phyloP scores from a whole-genome alignment of 768 basidiomycete genomes.

The Mycena alexandri region DNA sequence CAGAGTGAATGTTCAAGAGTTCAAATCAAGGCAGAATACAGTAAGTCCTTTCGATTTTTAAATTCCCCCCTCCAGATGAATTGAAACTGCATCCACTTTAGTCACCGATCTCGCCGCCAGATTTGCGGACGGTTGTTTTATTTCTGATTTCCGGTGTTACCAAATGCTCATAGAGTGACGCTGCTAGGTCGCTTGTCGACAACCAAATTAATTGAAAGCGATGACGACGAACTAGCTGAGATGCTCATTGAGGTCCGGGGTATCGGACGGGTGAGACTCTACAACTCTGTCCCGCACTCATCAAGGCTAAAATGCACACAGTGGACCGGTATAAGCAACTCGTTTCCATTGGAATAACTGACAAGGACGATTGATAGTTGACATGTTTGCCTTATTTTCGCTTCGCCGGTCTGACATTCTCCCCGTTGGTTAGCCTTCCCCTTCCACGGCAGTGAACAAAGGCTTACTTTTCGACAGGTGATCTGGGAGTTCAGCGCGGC shows the following conservation, averaged over 20 bases:
- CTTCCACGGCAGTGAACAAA: constrained; percentile 41
- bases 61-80: constrained; percentile 5
- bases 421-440: constrained; percentile 60
- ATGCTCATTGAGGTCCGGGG: constrained; percentile 85
- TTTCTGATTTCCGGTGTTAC: not conserved
- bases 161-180: not conserved
- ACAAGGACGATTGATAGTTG: constrained; percentile 58
- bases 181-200: constrained; percentile 73
- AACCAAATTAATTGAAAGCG: constrained; percentile 73
- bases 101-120: constrained; percentile 84
- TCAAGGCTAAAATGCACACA: constrained; percentile 39
- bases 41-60: constrained; percentile 39
- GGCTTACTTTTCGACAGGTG: constrained; percentile 59
- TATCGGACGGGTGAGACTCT: constrained; percentile 73
- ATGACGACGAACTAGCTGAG: constrained; percentile 81
- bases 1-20: constrained; percentile 15
- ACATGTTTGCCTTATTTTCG: constrained; percentile 95
- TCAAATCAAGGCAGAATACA: constrained; percentile 19
- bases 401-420: constrained; percentile 87
- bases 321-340: constrained; percentile 69
- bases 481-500: constrained; percentile 87
- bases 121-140: constrained; percentile 71
- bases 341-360: not conserved
- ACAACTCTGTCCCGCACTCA: constrained; percentile 11
- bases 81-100: constrained; percentile 43